These are phyloP conservation scores for Solanum stenotomum DNA, from an alignment of 257 asterid species.

Conservation along the genomic window DNA sequence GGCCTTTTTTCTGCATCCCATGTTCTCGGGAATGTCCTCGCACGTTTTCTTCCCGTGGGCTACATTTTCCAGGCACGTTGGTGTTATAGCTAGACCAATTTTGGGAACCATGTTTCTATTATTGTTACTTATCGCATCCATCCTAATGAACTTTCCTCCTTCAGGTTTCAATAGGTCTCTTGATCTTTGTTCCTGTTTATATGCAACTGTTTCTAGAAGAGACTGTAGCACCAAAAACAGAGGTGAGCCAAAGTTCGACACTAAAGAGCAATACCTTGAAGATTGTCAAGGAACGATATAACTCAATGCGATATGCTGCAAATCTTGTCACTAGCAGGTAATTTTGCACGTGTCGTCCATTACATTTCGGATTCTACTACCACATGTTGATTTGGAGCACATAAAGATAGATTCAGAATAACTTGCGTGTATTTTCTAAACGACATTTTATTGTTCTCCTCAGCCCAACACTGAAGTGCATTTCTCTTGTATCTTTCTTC, in stretches of 20 bases:
- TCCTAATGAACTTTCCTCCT: conserved; percentile 2
- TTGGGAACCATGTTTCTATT: not conserved
- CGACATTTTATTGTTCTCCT: conserved; percentile 1
- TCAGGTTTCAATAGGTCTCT: conserved; percentile 76
- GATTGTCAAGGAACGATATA: conserved; percentile 50
- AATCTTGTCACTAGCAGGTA: conserved; percentile 60
- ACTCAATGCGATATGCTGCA: conserved; percentile 64
- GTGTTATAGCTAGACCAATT: not conserved
- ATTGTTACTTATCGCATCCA: not conserved
- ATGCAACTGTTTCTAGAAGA: conserved; percentile 58
- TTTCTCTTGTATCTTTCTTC: conserved; percentile 78
- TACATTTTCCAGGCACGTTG: conserved; percentile 59
- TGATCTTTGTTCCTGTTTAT: conserved; percentile 56
- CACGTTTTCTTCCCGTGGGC: conserved; percentile 74
- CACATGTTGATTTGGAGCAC: not conserved
- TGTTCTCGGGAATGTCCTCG: conserved; percentile 67
- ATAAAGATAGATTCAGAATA: not conserved
- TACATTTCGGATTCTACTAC: not conserved
- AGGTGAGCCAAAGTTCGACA: conserved; percentile 20
- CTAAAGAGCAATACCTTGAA: conserved; percentile 32
- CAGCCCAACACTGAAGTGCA: conserved; percentile 68
- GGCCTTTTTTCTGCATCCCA: conserved; percentile 91
- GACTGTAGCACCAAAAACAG: conserved; percentile 41
- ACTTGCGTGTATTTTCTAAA: not conserved
- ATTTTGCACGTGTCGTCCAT: not conserved